Conservation (phyloP, 345 rosid species). For the Adansonia digitata region DNA sequence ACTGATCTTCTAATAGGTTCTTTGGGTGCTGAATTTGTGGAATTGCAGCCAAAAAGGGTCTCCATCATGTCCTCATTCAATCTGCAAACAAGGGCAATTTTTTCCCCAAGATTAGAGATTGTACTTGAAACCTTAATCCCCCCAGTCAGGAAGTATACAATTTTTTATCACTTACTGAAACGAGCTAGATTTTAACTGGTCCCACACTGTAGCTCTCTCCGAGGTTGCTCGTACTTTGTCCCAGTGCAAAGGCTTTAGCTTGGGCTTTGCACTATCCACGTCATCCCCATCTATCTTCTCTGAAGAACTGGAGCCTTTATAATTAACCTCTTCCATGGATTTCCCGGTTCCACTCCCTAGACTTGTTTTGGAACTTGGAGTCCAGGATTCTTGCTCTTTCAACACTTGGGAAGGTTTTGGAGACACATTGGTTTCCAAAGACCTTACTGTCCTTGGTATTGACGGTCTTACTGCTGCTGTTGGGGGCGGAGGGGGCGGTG, state of each 20-base stretch:
- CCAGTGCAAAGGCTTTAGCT: constrained; percentile 92
- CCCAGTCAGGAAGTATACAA: not conserved
- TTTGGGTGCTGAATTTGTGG: constrained; percentile 55
- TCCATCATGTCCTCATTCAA: constrained; percentile 98
- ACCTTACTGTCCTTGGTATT: constrained; percentile 35
- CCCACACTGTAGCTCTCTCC: constrained; percentile 98
- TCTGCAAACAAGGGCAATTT: constrained; percentile 24
- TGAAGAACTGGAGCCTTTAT: constrained; percentile 28
- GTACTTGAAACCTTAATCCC: not conserved
- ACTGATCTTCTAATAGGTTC: constrained; percentile 59
- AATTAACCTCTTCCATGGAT: constrained; percentile 31
- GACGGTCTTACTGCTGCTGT: constrained; percentile 25
- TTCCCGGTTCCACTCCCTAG: constrained; percentile 21
- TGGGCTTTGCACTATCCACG: constrained; percentile 65
- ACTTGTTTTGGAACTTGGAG: constrained; percentile 38
- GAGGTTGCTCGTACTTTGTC: constrained; percentile 98
- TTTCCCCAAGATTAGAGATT: not conserved
- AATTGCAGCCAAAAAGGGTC: constrained; percentile 84
- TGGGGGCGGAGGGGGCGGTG: constrained; percentile 39
- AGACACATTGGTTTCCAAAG: constrained; percentile 28
- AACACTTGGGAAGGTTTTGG: constrained; percentile 26
- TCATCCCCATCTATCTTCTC: constrained; percentile 64
- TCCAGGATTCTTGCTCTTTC: constrained; percentile 31
- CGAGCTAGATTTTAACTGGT: constrained; percentile 90
- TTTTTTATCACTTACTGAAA: constrained; percentile 66